phyloP scores from a whole-genome alignment of 2,329 filamentous ascomycete genomes.

The Paraphoma chrysanthemicola region DNA sequence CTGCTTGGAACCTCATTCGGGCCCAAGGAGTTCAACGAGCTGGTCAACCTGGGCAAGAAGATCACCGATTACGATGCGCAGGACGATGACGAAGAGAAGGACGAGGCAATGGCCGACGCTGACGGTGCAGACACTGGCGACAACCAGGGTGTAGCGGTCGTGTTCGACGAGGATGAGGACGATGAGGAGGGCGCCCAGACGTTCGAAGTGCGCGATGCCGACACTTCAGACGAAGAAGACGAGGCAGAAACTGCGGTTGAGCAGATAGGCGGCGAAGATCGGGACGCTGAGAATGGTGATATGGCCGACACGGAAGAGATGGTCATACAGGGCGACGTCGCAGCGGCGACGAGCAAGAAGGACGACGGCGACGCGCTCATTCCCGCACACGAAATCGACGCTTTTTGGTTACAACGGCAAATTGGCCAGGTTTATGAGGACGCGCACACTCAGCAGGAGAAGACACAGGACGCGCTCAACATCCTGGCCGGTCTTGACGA shows the following conservation, averaged over 20 bases:
- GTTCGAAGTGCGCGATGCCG: constrained; percentile 84
- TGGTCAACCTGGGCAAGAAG: constrained; percentile 96
- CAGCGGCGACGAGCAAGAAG: constrained; percentile 47
- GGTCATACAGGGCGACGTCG: constrained; percentile 75
- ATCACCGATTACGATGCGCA: constrained; percentile 98
- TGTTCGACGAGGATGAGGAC: constrained; percentile 89
- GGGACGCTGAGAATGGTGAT: constrained; percentile 57
- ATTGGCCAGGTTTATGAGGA: constrained; percentile 89
- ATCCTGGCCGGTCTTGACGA: constrained; percentile 80
- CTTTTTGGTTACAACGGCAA: constrained; percentile 95
- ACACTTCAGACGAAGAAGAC: constrained; percentile 80
- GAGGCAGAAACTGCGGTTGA: constrained; percentile 69
- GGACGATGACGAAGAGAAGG: constrained; percentile 86
- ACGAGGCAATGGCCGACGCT: constrained; percentile 65
- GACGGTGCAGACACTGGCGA: constrained; percentile 80
- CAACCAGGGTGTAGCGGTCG: constrained; percentile 93
- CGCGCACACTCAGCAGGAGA: constrained; percentile 90
- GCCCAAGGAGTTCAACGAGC: constrained; percentile 93
- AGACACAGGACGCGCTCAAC: constrained; percentile 82
- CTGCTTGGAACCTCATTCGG: constrained; percentile 82
- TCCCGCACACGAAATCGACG: constrained; percentile 88
- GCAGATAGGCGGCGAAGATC: constrained; percentile 58
- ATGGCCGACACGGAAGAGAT: constrained; percentile 74
- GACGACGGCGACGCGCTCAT: constrained; percentile 65
- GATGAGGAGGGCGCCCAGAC: constrained; percentile 78